Evolutionary conservation across 73 alveolate species (phyloP), one percentile per base, ranked within the genome.

Genomic region (Symbiodinium pilosum): DNA sequence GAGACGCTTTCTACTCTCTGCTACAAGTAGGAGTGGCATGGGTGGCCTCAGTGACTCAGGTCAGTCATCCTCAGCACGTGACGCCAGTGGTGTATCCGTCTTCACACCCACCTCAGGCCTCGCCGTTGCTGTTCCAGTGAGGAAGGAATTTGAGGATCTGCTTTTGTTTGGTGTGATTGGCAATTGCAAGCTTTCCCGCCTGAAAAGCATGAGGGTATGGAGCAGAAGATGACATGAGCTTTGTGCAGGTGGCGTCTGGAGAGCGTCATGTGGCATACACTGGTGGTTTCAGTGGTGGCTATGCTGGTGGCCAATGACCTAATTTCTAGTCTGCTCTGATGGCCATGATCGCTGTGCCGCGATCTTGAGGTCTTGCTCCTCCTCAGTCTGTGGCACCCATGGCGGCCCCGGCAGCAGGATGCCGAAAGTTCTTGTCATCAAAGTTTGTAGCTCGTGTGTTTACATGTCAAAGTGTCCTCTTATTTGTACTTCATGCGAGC

Each of bases 231-330:
- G n/a, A n/a, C n/a, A n/a, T n/a, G n/a, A 24, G 18, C 18, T 0
- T 28, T 64, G 81, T n/a, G 39, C 81, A 64, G 81, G 38, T 14
- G 51, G 85, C 85, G 85, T 34, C 85, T 26, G 41, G 54, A 8
- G 88, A 91, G 3, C 87, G 97, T 0, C 97, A 91, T 39, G 97
- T 91, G 88, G 97, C 97, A 47, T 91, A 68, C 43, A 54, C 97
- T n/a, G 97, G 97, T 32, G 97, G 97, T 88, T 91, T 91, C 88
- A 91, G 97, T 28, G 97, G 97, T 16, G 97, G 97, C 42, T 91
- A 91, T 59, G 40, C 51, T 6, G 97, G 97, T 32, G 97, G 97
- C 36, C 18, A n/a, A 28, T 16, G 51, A 16, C 86, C 44, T 11
- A 38, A 12, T 12, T 21, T 16, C 21, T 52, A 21, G 12, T 52